Conservation (phyloP, 805 yeast species). For the Wickerhamiella azyma region DNA sequence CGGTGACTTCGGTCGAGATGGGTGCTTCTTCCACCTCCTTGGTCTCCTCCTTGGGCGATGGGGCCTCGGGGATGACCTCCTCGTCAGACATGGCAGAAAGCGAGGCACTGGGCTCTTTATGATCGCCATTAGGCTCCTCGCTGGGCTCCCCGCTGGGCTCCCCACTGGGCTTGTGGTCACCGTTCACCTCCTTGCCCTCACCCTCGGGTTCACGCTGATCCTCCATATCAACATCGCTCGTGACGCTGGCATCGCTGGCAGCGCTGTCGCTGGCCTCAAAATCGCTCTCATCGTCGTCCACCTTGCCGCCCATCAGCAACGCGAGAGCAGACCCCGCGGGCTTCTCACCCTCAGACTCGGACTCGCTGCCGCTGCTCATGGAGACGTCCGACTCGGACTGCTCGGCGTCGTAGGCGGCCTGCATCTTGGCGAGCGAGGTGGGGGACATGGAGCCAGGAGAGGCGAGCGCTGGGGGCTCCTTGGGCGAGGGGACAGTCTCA, state of each 20-base stretch:
- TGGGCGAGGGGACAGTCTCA: neutral
- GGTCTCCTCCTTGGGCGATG: neutral
- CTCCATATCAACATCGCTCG: constrained; percentile 17
- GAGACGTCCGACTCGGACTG: constrained; percentile 1
- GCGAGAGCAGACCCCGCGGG: neutral
- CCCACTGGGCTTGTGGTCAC: too few species aligned
- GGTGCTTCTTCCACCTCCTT: too few species aligned
- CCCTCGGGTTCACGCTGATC: constrained; percentile 26
- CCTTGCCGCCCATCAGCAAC: constrained; percentile 2
- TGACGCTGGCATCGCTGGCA: constrained; percentile 5
- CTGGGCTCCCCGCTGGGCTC: too few species aligned
- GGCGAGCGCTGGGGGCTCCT: too few species aligned
- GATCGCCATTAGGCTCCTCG: too few species aligned
- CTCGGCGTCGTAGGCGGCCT: constrained; percentile 3
- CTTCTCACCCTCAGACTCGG: constrained; percentile 10
- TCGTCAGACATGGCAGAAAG: constrained; percentile 13
- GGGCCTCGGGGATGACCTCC: neutral
- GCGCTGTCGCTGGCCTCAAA: neutral
- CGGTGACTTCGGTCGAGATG: too few species aligned
- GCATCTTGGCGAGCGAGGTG: neutral
- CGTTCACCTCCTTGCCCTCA: constrained; percentile 23
- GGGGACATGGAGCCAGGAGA: neutral
- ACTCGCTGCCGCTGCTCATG: constrained; percentile 9
- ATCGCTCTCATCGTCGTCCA: constrained; percentile 5
- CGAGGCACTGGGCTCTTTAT: too few species aligned